Conservation (phyloP, 768 basidiomycete species). For the Zangia roseola region DNA sequence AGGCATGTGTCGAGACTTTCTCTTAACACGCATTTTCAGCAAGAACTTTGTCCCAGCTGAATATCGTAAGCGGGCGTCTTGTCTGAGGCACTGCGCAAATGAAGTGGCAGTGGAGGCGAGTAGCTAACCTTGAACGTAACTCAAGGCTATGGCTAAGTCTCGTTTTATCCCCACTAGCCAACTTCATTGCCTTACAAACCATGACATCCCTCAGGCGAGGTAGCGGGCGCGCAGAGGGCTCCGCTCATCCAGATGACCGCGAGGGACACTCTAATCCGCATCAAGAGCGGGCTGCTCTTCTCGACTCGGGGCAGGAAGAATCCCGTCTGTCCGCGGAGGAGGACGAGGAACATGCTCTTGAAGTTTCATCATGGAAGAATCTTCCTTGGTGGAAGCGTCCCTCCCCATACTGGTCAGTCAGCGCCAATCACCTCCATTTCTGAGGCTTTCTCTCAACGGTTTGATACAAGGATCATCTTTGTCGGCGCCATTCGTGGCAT, state of each 20-base stretch:
- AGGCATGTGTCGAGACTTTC: too few relatives aligned
- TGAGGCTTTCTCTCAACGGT: neutral
- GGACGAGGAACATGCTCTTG: constrained; percentile 29
- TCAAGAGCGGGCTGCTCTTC: constrained; percentile 38
- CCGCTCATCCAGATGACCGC: constrained; percentile 41
- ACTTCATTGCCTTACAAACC: constrained; percentile 4
- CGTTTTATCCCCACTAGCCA: too few relatives aligned
- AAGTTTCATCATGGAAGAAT: constrained; percentile 23
- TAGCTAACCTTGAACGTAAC: too few relatives aligned
- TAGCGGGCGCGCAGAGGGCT: constrained; percentile 5
- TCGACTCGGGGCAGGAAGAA: constrained; percentile 12
- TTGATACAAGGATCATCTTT: constrained; percentile 53
- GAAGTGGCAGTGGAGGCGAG: too few relatives aligned
- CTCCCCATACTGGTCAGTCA: constrained; percentile 67
- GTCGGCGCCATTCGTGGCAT: constrained; percentile 53
- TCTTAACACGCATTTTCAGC: too few relatives aligned
- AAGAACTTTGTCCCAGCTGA: too few relatives aligned
- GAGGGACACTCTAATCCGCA: constrained; percentile 41
- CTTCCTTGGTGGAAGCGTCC: constrained; percentile 77
- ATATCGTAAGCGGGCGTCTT: too few relatives aligned
- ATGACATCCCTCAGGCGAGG: constrained; percentile 16
- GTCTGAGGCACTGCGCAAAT: too few relatives aligned
- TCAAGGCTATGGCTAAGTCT: too few relatives aligned
- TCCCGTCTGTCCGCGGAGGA: constrained; percentile 19
- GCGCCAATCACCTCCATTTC: constrained; percentile 16